A percentile compares a stretch with the other conserved stretches of the same genome.
Conservation (phyloP, 139 green algal genomes). For the Pedinophyceae sp. region DNA sequence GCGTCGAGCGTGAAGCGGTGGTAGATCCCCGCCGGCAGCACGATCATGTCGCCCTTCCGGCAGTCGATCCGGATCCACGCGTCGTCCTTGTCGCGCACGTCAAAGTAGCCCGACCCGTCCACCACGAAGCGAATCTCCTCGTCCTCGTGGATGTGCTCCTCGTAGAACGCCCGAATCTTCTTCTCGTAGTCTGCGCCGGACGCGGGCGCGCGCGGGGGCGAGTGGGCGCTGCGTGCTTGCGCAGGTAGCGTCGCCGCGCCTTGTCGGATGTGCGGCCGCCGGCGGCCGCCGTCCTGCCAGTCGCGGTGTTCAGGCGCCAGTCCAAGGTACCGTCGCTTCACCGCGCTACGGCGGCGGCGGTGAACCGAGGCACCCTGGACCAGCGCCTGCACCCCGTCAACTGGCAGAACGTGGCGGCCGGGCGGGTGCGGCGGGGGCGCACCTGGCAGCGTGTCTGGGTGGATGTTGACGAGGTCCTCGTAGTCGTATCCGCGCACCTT, state of each 20-base stretch:
- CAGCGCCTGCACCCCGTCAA: too few species aligned
- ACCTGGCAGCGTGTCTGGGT: background rate
- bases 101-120: slow-evolving; percentile 73
- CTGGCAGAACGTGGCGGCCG: too few species aligned
- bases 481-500: slow-evolving; percentile 39
- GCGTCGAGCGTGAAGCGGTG: slow-evolving; percentile 86
- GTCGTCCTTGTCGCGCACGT: slow-evolving; percentile 77
- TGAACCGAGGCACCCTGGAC: too few species aligned
- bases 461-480: slow-evolving; percentile 13
- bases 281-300: too few species aligned
- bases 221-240: background rate
- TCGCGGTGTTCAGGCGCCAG: too few species aligned
- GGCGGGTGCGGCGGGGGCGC: too few species aligned
- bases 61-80: slow-evolving; percentile 76
- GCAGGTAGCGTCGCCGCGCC: too few species aligned
- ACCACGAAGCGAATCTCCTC: background rate
- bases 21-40: slow-evolving; percentile 91
- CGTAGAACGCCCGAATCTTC: background rate
- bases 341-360: too few species aligned
- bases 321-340: too few species aligned
- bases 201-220: background rate
- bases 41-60: slow-evolving; percentile 65
- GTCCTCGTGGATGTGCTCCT: background rate
- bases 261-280: too few species aligned
- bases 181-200: background rate